These are phyloP conservation scores for Neolecta irregularis DNA, from an alignment of 1,139 yeast genomes.

Conservation along the genomic window DNA sequence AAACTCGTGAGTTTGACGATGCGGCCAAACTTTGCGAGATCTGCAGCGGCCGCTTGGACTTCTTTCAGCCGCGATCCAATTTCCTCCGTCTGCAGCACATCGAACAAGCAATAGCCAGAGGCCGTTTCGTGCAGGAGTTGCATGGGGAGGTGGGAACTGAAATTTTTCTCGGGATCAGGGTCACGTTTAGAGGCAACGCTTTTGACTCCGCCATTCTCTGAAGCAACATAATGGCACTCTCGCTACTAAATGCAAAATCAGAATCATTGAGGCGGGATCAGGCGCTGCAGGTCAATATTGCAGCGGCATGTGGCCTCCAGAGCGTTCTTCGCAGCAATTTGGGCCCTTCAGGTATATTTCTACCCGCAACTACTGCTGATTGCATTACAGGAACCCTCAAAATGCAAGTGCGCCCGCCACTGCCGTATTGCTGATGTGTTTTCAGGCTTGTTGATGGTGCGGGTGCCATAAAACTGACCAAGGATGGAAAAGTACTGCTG, in stretches of 20 bases:
- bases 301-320: conserved; percentile 95
- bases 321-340: conserved; percentile 77
- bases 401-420: conserved; percentile 30
- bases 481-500: conserved; percentile 87
- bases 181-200: not conserved
- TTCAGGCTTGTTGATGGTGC: conserved; percentile 75
- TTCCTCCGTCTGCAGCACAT: conserved; percentile 76
- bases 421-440: not conserved
- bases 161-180: no score
- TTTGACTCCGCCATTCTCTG: not conserved
- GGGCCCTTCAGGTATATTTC: no score
- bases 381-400: conserved; percentile 94
- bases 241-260: conserved; percentile 84
- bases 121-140: conserved; percentile 96
- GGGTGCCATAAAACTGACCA: conserved; percentile 86
- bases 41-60: conserved; percentile 83
- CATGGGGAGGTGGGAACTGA: conserved; percentile 41
- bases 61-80: conserved; percentile 83
- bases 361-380: no score
- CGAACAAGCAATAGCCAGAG: conserved; percentile 93
- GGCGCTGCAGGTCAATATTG: conserved; percentile 79
- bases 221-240: conserved; percentile 23
- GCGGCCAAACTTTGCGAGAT: conserved; percentile 78
- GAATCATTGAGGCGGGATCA: conserved; percentile 88
- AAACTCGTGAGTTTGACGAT: conserved; percentile 85